Conservation (phyloP, 2,329 filamentous ascomycete species). For the Botrytis medusae region DNA sequence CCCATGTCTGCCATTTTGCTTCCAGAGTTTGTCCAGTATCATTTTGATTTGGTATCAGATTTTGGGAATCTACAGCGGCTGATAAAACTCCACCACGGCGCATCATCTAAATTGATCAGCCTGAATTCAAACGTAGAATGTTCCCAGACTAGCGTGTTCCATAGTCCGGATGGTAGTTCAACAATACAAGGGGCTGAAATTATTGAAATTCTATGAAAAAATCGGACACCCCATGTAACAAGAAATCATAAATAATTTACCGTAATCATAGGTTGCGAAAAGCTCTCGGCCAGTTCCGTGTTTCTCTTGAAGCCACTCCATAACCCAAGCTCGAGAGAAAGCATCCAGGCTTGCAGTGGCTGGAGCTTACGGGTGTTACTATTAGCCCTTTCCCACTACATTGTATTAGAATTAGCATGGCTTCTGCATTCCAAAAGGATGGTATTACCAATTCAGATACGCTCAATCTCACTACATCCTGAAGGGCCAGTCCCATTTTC, state of each 20-base stretch:
- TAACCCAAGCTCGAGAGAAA: background rate
- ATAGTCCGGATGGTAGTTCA: background rate
- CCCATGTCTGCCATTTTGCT: conserved; percentile 8
- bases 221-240: background rate
- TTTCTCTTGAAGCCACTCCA: background rate
- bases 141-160: background rate
- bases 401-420: background rate
- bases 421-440: background rate
- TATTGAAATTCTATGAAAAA: background rate
- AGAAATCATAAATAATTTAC: background rate
- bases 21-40: background rate
- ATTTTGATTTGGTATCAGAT: background rate
- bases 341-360: background rate
- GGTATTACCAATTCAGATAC: background rate
- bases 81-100: background rate
- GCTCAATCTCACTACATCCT: background rate
- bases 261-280: background rate
- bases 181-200: background rate
- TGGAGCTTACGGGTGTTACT: background rate
- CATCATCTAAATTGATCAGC: background rate
- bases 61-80: background rate
- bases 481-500: background rate
- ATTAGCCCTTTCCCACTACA: background rate
- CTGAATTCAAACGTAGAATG: background rate
- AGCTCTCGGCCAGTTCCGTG: background rate